Base-by-base conservation (phyloP, 805 yeast species). In the Lipomyces starkeyi region DNA sequence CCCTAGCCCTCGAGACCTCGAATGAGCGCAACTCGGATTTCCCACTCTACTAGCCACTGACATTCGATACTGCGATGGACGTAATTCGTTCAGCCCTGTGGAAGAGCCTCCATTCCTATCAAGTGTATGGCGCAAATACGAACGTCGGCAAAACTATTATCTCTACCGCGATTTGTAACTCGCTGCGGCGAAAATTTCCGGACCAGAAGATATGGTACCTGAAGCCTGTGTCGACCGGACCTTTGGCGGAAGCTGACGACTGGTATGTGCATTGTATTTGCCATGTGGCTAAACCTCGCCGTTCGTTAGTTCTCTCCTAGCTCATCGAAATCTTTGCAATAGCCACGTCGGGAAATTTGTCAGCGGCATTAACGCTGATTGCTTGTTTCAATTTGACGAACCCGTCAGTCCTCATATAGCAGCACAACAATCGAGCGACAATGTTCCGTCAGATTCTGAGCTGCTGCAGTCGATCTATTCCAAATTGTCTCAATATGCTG, bases 181-280 rank as follows among this genome's bases (percentile, higher is more conserved):
- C 22, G 60, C 47, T 49, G 56, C 29, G 22, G 9, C 27, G 56
- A 53, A 53, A 53, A 29, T 53, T 53, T 35, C 56, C 56, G 2
- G 56, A 53, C n/a, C 17, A 22, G n/a, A 65, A 47, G 40, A 65
- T 67, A 22, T 61, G 53, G 20, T 74, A 73, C 40, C 37, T 74
- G n/a, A 74, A 74, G 40, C 75, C 76, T 7, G 66, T 73, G 9
- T 71, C 73, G 32, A 73, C 76, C 11, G 76, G 76, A 3, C 66
- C 66, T 2, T 27, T 63, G n/a, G 25, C 35, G 11, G 75, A 73
- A 25, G 68, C 73, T 9, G 74, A 73, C 47, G 65, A 60, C 37
- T 17, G 27, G 63, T 62, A 34, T 29, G 57, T 32, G 69, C 14
- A 56, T 27, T 22, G 17, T 20, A 57, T 69, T 22, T 35, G 62